Evolutionary conservation across 2,329 filamentous ascomycete species (phyloP), one percentile per base, ranked within the genome.

Genomic region (Talaromyces atroroseus): DNA sequence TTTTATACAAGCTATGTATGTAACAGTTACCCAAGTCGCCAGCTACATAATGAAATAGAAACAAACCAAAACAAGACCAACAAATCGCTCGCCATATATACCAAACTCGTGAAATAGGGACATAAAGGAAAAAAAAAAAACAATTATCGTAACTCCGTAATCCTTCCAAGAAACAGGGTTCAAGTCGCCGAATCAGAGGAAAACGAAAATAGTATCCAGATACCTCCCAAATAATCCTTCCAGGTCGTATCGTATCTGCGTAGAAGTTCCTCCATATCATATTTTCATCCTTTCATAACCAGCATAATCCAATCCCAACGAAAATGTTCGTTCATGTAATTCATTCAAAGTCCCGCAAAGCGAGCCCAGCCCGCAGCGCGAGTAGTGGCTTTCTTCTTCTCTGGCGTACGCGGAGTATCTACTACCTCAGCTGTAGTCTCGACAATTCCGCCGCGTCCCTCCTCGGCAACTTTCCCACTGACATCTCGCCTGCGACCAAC

Each of bases 381-480:
- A 55, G 63, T 62, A 7, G 36, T 20, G 1, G 49, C 62, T 20
- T 59, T 29, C 53, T 58, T 55, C 47, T 60, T 61, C 14, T 59
- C 53, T 26, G 49, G 58, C 4, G 60, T 48, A 4, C n/a, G 32
- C 4, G 52, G 45, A 20, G 29, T 16, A 18, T 54, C 52, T 38
- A 52, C 50, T 12, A 46, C 51, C 60, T 56, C 16, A 61, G 62
- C 49, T 60, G 59, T 48, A 54, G 58, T 20, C 58, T 64, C 56
- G n/a, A 40, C 54, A 49, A 52, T 26, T 10, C 68, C 66, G 18
- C 70, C 66, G 23, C 75, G 67, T 4, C 76, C 75, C 65, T 78
- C 76, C 58, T 78, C 76, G 0, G 71, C 75, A 14, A 77, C 63
- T 55, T 77, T 77, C 2, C 75, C 76, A 56, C 75, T 77, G 18